These are phyloP conservation scores for Phytophthora multivora DNA, from an alignment of 352 stramenopile genomes.

Conservation along the genomic window DNA sequence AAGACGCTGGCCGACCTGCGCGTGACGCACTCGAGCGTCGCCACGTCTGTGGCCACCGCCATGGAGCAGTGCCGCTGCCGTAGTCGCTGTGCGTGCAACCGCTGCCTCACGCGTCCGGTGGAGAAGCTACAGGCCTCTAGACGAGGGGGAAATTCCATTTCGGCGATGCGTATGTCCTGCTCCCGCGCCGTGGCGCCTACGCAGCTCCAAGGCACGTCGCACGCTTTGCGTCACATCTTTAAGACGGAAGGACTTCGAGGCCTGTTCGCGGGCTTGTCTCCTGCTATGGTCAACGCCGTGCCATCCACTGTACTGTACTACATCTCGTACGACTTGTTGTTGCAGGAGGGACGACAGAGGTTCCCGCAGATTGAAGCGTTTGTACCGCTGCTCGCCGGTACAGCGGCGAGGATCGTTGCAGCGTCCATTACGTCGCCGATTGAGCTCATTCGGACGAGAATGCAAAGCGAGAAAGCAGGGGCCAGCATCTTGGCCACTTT, in stretches of 20 bases:
- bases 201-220: conserved; percentile 56
- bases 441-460: conserved; percentile 88
- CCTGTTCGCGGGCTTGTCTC: conserved; percentile 89
- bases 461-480: conserved; percentile 57
- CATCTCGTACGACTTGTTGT: conserved; percentile 92
- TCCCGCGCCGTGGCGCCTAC: conserved; percentile 36
- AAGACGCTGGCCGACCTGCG: conserved; percentile 23
- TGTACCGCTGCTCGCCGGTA: conserved; percentile 72
- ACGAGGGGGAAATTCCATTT: conserved; percentile 19
- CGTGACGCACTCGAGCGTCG: conserved; percentile 20
- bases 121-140: conserved; percentile 40
- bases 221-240: conserved; percentile 83
- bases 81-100: conserved; percentile 58
- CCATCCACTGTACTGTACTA: conserved; percentile 96
- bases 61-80: conserved; percentile 55
- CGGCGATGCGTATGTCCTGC: conserved; percentile 54
- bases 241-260: conserved; percentile 71
- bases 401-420: conserved; percentile 67
- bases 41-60: conserved; percentile 19
- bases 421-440: conserved; percentile 87
- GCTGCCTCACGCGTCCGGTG: conserved; percentile 52
- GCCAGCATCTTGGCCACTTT: conserved; percentile 52
- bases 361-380: conserved; percentile 42
- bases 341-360: conserved; percentile 48
- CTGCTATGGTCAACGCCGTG: conserved; percentile 93